Percentiles rank a stretch among this genome's conserved stretches.
These are phyloP conservation scores for Pezicula rhizophila DNA, from an alignment of 2,329 filamentous ascomycete genomes.

Conservation along the genomic window DNA sequence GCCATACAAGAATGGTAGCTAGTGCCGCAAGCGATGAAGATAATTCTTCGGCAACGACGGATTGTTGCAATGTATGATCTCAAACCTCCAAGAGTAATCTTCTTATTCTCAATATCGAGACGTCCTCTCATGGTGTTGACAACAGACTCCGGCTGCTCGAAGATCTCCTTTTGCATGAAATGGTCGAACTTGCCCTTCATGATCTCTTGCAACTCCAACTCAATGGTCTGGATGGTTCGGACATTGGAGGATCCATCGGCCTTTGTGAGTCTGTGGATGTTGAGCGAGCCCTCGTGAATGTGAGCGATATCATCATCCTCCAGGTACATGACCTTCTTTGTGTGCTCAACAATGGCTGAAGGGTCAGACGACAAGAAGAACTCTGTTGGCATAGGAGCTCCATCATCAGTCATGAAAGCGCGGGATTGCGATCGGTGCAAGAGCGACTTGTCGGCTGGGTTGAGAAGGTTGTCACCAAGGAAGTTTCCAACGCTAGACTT, in stretches of 20 bases:
- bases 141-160: constrained; percentile 98
- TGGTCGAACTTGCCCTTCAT: constrained; percentile 99
- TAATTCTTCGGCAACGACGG: constrained; percentile 91
- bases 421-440: constrained; percentile 97
- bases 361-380: constrained; percentile 99
- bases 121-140: constrained; percentile 99
- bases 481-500: constrained; percentile 67
- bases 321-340: constrained; percentile 99
- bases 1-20: constrained; percentile 99
- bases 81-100: constrained; percentile 89
- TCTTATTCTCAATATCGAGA: constrained; percentile 88
- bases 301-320: constrained; percentile 99
- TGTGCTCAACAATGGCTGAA: constrained; percentile 97
- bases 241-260: constrained; percentile 95
- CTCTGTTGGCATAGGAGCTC: constrained; percentile 94
- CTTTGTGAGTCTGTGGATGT: constrained; percentile 98
- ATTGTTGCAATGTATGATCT: constrained; percentile 96
- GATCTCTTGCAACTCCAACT: constrained; percentile 98
- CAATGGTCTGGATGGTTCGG: constrained; percentile 94
- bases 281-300: constrained; percentile 97
- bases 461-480: constrained; percentile 65
- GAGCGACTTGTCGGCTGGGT: constrained; percentile 93
- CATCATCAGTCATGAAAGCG: constrained; percentile 97
- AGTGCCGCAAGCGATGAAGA: constrained; percentile 98
- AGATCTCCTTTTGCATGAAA: constrained; percentile 99